Base-by-base conservation (phyloP, 352 stramenopile genomes). In the Phytophthora parvispora region DNA sequence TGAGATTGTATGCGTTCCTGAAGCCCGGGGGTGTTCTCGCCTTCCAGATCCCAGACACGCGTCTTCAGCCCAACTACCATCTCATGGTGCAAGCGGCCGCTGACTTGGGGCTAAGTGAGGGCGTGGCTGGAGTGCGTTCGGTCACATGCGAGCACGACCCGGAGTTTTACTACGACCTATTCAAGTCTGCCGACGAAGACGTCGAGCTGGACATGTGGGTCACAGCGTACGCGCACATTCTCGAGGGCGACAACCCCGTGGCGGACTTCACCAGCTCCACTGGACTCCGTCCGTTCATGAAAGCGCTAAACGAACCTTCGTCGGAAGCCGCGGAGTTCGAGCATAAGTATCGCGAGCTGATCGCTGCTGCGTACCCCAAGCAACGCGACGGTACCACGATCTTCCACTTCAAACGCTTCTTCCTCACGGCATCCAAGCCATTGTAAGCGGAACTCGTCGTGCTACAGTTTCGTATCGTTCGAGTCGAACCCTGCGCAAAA, bases 391-490 rank as follows among this genome's bases (percentile, higher is more conserved):
- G 82, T 20, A 42, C 59, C 50, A 87, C 79, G 7, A 71, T 91
- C 60, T 90, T 91, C 64, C 80, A 84, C 54, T 62, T 91, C 27
- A 91, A 86, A 53, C 83, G 85, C 27, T 93, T 93, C 67, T 93
- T 93, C 60, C 40, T 84, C 32, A 66, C 87, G n/a, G 80, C 79
- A 9, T 74, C 53, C 24, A 85, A 87, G 67, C 28, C 58, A 5
- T 8, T 65, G 29, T 59, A 57, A 6, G 22, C 49, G 25, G 38
- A 7, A 47, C 38, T 7, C 38, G n/a, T n/a, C n/a, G n/a, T 47
- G 20, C 42, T 10, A 50, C 42, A 27, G 42, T n/a, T n/a, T n/a
- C n/a, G n/a, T n/a, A n/a, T n/a, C n/a, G n/a, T n/a, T n/a, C n/a
- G n/a, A n/a, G n/a, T n/a, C n/a, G n/a, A n/a, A n/a, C n/a, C n/a